Evolutionary conservation across 2,329 filamentous ascomycete genomes (phyloP).

Genomic region (Colletotrichum theobromicola): DNA sequence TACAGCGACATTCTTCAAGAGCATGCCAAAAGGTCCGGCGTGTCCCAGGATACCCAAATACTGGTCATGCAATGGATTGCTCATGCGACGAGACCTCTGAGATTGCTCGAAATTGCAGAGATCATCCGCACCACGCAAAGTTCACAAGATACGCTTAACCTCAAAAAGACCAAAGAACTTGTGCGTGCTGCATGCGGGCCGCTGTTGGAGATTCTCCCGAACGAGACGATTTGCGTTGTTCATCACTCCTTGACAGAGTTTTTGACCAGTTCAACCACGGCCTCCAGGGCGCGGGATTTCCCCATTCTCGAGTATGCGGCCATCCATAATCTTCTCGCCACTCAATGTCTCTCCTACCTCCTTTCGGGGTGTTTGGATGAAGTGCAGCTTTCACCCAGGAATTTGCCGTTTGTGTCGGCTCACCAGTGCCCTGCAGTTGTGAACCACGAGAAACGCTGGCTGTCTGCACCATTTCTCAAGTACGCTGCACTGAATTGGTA

Average conservation of each 20-base stretch:
- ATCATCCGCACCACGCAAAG: background rate
- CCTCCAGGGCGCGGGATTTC: background rate
- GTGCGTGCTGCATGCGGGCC: background rate
- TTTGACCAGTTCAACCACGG: background rate
- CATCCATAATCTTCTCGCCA: background rate
- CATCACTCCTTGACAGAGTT: background rate
- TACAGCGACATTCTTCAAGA: constrained; percentile 45
- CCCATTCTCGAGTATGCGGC: background rate
- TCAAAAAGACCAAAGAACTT: background rate
- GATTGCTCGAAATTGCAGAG: constrained; percentile 45
- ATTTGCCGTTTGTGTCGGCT: background rate
- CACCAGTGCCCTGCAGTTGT: background rate
- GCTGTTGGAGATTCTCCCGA: background rate
- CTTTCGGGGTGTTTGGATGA: background rate
- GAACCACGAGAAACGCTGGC: background rate
- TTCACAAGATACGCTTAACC: background rate
- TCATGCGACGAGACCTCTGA: constrained; percentile 43
- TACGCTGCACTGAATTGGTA: background rate
- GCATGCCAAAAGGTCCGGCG: constrained; percentile 36
- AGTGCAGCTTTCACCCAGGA: background rate
- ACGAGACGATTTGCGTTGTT: constrained; percentile 1
- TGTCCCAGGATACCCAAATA: constrained; percentile 36
- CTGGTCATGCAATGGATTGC: constrained; percentile 45
- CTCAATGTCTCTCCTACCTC: background rate
- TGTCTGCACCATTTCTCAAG: background rate